Base-by-base conservation (phyloP, 2,329 filamentous ascomycete species). In the Trematosphaeria pertusa region DNA sequence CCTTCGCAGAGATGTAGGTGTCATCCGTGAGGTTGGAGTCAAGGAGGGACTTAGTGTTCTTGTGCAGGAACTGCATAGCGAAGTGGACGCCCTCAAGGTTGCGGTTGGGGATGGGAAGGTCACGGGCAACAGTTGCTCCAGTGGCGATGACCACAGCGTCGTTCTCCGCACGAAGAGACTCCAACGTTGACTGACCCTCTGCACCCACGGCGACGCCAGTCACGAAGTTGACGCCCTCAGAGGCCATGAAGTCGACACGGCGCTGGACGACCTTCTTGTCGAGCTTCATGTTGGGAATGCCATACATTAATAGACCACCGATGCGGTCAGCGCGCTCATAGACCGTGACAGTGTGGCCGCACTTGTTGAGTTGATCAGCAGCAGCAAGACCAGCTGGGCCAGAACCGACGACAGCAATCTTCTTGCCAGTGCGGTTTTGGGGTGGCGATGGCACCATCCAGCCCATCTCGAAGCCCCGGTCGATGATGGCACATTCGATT, bases 271-370 rank as follows among this genome's bases (percentile, higher is more conserved):
- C 87, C 69, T 91, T 91, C 83, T 97, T 97, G 79, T 97, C 93
- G 32, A 97, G 88, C 81, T 97, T 97, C 93, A 97, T 97, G 81
- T 97, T 97, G 59, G 93, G 93, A 60, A 97, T 97, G 60, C 93
- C 93, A 70, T 97, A 97, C 93, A 97, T 97, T 65, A 97, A 84
- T 44, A 97, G 81, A 73, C 93, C 93, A 75, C 93, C 93, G 47
- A 88, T 79, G 57, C 93, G 90, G 70, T 97, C 93, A 50, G 91
- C 85, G 56, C 93, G 90, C 81, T 97, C 93, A 67, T 94, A 97
- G 14, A 97, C 85, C 10, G 91, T 96, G 43, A 97, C 91, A 4
- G 71, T 77, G 76, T 97, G 93, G 20, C 93, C 93, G 62, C 89
- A 90, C 64, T 88, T 88, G 83, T 97, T 97, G 59, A 97, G 85